phyloP scores from a whole-genome alignment of 2,329 filamentous ascomycete genomes.

The Exophiala phaeomuriformis region DNA sequence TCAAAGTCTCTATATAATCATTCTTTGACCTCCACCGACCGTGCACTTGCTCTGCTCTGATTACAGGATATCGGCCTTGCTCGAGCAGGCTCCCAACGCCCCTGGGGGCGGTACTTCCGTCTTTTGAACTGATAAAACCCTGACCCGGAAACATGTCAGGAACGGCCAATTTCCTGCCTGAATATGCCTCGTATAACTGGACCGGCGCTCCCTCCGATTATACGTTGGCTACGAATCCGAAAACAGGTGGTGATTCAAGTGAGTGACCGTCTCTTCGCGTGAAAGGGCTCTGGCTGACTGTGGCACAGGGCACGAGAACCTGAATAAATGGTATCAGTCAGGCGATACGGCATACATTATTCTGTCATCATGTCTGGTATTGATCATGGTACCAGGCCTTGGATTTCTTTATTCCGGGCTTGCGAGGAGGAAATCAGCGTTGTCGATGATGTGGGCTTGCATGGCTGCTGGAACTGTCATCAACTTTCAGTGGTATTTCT shows the following conservation, averaged over 20 bases:
- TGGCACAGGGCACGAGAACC: slow-evolving; percentile 63
- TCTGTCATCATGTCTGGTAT: slow-evolving; percentile 47
- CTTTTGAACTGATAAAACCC: background rate
- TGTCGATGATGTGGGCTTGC: slow-evolving; percentile 94
- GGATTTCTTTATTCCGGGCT: slow-evolving; percentile 96
- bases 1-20: no score
- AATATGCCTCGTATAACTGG: slow-evolving; percentile 46
- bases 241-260: slow-evolving; percentile 71
- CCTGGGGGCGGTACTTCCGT: background rate
- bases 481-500: slow-evolving; percentile 99
- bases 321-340: slow-evolving; percentile 91
- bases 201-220: slow-evolving; percentile 41
- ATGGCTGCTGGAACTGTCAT: slow-evolving; percentile 90
- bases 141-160: slow-evolving; percentile 13
- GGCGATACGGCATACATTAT: slow-evolving; percentile 95
- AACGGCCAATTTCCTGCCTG: slow-evolving; percentile 27
- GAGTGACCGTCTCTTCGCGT: slow-evolving; percentile 37
- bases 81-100: background rate
- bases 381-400: slow-evolving; percentile 94
- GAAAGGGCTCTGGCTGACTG: background rate
- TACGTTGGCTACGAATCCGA: slow-evolving; percentile 44
- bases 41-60: no score
- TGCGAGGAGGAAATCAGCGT: slow-evolving; percentile 91
- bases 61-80: no score
- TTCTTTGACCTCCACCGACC: no score